phyloP scores from a whole-genome alignment of 2,329 filamentous ascomycete genomes.

The Aspergillus intermedius region DNA sequence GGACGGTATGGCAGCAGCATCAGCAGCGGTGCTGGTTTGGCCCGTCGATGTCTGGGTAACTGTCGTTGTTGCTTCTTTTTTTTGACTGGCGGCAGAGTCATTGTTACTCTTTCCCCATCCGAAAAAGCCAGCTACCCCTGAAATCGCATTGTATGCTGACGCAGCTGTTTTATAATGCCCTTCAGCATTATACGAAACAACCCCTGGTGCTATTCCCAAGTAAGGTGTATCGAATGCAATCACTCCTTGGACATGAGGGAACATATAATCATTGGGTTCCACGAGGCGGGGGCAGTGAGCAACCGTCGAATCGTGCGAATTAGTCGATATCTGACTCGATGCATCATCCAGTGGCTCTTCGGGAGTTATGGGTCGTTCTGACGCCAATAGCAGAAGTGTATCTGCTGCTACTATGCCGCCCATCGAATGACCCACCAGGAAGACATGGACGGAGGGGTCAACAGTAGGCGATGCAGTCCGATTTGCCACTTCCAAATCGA shows the following conservation, averaged over 20 bases:
- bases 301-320: constrained; percentile 2
- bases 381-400: constrained; percentile 67
- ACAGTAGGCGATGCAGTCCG: constrained; percentile 75
- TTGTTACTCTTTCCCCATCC: constrained; percentile 53
- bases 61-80: constrained; percentile 14
- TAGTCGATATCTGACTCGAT: constrained; percentile 3
- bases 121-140: constrained; percentile 55
- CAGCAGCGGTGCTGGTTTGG: constrained; percentile 29
- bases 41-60: constrained; percentile 25
- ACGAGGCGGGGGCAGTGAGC: constrained; percentile 14
- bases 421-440: constrained; percentile 84
- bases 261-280: constrained; percentile 59
- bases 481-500: constrained; percentile 83
- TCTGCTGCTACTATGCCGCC: constrained; percentile 92
- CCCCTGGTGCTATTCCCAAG: constrained; percentile 45
- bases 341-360: constrained; percentile 22
- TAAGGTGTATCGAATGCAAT: constrained; percentile 94
- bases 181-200: constrained; percentile 60
- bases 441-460: constrained; percentile 73
- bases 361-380: constrained; percentile 51
- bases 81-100: constrained; percentile 1
- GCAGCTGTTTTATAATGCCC: constrained; percentile 72
- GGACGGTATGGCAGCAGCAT: constrained; percentile 41
- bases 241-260: constrained; percentile 84
- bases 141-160: constrained; percentile 63